Percentiles rank a stretch among this genome's conserved stretches.
These are phyloP conservation scores for Coprinopsis sp. DNA, from an alignment of 768 basidiomycete genomes.

Conservation along the genomic window DNA sequence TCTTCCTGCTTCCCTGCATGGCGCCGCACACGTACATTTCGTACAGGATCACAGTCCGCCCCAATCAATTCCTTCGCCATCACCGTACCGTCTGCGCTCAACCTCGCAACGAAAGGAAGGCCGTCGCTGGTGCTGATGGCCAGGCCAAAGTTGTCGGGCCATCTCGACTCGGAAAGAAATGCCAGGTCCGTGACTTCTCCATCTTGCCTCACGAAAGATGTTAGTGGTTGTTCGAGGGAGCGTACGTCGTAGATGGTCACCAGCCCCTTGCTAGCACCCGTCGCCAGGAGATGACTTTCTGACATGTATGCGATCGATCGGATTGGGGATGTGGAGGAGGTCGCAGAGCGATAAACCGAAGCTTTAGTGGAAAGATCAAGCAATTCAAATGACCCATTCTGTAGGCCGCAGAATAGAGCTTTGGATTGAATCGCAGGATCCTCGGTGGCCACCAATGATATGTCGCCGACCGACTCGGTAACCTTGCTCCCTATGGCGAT, in stretches of 20 bases:
- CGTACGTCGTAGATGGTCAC: constrained; percentile 54
- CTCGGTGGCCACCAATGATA: constrained; percentile 31
- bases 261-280: constrained; percentile 53
- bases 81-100: constrained; percentile 38
- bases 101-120: constrained; percentile 48
- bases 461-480: constrained; percentile 19
- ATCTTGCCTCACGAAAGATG: constrained; percentile 40
- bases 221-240: constrained; percentile 34
- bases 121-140: constrained; percentile 56
- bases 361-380: constrained; percentile 49
- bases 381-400: constrained; percentile 49
- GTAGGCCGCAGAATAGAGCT: constrained; percentile 49
- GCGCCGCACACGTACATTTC: constrained; percentile 31
- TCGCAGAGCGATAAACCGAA: constrained; percentile 21
- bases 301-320: constrained; percentile 43
- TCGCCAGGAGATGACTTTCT: constrained; percentile 43
- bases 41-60: constrained; percentile 56
- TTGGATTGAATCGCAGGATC: constrained; percentile 43
- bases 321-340: constrained; percentile 23
- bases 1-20: constrained; percentile 12
- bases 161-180: constrained; percentile 22
- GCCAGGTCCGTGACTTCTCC: constrained; percentile 47
- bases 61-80: constrained; percentile 51
- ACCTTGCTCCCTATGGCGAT: constrained; percentile 40
- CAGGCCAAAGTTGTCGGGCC: constrained; percentile 28